Conservation (phyloP, 495 filamentous ascomycete species). For the Podospora australis region DNA sequence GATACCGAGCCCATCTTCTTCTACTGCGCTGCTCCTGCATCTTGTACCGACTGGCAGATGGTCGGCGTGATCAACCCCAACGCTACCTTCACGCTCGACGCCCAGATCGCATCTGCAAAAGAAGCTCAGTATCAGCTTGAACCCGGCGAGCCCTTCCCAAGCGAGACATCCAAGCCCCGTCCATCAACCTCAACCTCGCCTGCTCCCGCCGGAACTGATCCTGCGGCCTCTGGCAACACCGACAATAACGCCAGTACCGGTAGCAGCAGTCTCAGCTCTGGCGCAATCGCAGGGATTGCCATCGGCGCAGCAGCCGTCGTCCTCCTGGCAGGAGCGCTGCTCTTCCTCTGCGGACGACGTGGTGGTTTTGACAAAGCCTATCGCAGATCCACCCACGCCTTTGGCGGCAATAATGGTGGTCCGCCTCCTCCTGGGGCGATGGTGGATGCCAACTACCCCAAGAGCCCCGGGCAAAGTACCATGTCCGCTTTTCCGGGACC, state of each 20-base stretch:
- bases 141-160: conserved; percentile 34
- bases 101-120: conserved; percentile 22
- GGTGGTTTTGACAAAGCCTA: conserved; percentile 30
- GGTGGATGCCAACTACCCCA: conserved; percentile 19
- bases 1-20: conserved; percentile 54
- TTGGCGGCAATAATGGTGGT: no score
- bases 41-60: conserved; percentile 37
- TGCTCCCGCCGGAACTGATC: conserved; percentile 1
- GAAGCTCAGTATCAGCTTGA: conserved; percentile 28
- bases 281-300: conserved; percentile 44
- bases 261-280: conserved; percentile 18
- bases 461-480: conserved; percentile 25
- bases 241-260: neutral
- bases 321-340: conserved; percentile 27
- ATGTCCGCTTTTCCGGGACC: conserved; percentile 11
- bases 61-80: conserved; percentile 46
- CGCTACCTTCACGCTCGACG: conserved; percentile 22
- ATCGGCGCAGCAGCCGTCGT: conserved; percentile 38
- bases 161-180: conserved; percentile 14
- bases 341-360: conserved; percentile 39
- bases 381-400: conserved; percentile 10
- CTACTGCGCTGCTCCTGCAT: conserved; percentile 50
- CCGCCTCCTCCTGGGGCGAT: conserved; percentile 5
- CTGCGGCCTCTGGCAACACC: conserved; percentile 3
- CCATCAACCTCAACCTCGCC: conserved; percentile 11